These are phyloP conservation scores for Sclerotinia spermophila DNA, from an alignment of 2,329 filamentous ascomycete species.

Conservation along the genomic window DNA sequence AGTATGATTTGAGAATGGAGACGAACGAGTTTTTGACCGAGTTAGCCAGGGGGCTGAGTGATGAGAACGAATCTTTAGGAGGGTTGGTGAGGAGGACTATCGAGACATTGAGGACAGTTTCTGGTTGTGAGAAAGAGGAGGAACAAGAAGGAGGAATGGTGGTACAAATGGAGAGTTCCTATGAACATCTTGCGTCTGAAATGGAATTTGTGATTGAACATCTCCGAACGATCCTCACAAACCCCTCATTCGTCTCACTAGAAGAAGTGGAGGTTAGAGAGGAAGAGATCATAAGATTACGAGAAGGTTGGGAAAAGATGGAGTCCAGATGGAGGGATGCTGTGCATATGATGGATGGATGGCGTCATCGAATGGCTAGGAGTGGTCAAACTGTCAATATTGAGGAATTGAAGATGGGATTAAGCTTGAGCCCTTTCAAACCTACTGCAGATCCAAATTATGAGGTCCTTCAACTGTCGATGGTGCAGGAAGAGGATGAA, in stretches of 20 bases:
- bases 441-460: slow-evolving; percentile 50
- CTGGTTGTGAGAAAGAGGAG: slow-evolving; percentile 48
- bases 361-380: slow-evolving; percentile 76
- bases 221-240: slow-evolving; percentile 79
- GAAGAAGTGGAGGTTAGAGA: slow-evolving; percentile 93
- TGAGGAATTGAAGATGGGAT: slow-evolving; percentile 64
- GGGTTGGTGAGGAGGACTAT: slow-evolving; percentile 68
- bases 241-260: slow-evolving; percentile 92
- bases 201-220: slow-evolving; percentile 77
- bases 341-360: slow-evolving; percentile 84
- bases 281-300: slow-evolving; percentile 79
- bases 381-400: slow-evolving; percentile 67
- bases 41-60: slow-evolving; percentile 76
- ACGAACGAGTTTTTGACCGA: slow-evolving; percentile 88
- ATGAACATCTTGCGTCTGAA: slow-evolving; percentile 67
- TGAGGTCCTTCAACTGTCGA: slow-evolving; percentile 37
- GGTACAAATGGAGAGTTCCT: slow-evolving; percentile 37
- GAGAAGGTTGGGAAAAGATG: slow-evolving; percentile 90
- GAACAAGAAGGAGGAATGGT: slow-evolving; percentile 33
- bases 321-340: slow-evolving; percentile 87
- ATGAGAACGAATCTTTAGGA: slow-evolving; percentile 85
- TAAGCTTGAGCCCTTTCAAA: slow-evolving; percentile 59
- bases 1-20: slow-evolving; percentile 74
- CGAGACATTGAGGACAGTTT: slow-evolving; percentile 66
- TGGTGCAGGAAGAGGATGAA: slow-evolving; percentile 22